Conservation (phyloP, 768 basidiomycete genomes). For the Mycena rebaudengoi region DNA sequence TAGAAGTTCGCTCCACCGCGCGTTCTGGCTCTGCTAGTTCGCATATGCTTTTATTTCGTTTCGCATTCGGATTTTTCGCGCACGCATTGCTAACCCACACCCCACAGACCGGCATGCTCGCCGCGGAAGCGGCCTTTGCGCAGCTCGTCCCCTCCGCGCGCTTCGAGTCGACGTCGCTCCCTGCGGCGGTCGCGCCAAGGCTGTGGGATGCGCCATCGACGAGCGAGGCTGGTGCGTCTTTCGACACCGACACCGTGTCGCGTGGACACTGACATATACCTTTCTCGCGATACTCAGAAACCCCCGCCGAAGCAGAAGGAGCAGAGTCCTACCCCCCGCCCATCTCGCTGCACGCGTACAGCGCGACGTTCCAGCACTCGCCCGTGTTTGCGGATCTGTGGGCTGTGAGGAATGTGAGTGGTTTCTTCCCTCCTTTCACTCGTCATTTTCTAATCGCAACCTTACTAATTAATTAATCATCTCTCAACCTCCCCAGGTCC, state of each 20-base stretch:
- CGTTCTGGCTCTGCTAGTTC: too few relatives aligned
- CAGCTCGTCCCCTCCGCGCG: constrained; percentile 51
- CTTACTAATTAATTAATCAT: too few relatives aligned
- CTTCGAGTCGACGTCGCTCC: constrained; percentile 15
- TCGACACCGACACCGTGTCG: too few relatives aligned
- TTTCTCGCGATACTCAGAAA: constrained; percentile 6
- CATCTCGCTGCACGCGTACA: constrained; percentile 70
- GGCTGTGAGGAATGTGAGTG: constrained; percentile 91
- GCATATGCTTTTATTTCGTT: too few relatives aligned
- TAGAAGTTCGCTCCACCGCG: too few relatives aligned
- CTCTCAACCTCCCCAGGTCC: too few relatives aligned
- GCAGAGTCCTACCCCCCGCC: constrained; percentile 34
- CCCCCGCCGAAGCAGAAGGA: constrained; percentile 19
- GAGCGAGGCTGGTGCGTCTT: too few relatives aligned
- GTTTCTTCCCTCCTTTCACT: too few relatives aligned
- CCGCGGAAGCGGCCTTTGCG: constrained; percentile 86
- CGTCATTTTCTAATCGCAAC: too few relatives aligned
- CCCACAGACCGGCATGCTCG: constrained; percentile 89
- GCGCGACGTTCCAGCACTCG: constrained; percentile 70
- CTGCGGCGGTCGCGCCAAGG: constrained; percentile 9
- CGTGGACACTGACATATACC: neutral
- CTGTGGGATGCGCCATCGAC: too few relatives aligned
- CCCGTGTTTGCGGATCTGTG: constrained; percentile 90
- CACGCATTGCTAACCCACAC: neutral
- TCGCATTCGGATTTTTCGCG: neutral